Evolutionary conservation across 2,329 filamentous ascomycete genomes (phyloP), one percentile per base, ranked within the genome.

Genomic region (Colletotrichum cereale): DNA sequence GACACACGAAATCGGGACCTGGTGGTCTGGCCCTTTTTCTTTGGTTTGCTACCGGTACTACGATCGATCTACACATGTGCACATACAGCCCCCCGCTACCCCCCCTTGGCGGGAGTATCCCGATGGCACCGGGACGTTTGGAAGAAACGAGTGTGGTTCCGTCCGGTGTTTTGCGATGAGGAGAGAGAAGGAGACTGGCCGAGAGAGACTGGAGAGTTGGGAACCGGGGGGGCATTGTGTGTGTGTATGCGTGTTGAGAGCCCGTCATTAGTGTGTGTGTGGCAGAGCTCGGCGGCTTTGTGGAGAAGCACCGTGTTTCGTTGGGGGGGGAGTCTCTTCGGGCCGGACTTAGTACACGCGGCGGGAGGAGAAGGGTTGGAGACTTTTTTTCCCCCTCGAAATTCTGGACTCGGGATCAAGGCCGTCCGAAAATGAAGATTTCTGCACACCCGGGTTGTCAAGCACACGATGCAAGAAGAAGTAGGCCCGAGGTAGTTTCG

Each of bases 401-500:
- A 48, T 48, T 56, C 63, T 57, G 34, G 67, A 44, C 53, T 47
- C 63, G 63, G 63, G n/a, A 62, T 57, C 62, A 57, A 31, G 67
- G 42, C 29, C 63, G 63, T n/a, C 67, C 62, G 67, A 71, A 71
- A 38, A 48, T 61, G 53, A 50, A 26, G 16, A 47, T 44, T 29
- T 52, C 62, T 31, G 26, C 47, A 16, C 26, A n/a, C n/a, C n/a
- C 44, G 3, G 18, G 0, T 38, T 1, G 10, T 11, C 36, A 36
- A 24, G 31, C 61, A 34, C 18, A 26, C 31, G 10, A 26, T 4
- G 18, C 21, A 12, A 29, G 34, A 42, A 47, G 29, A 18, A 62
- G 34, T 42, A 42, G 12, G 56, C 14, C 67, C 67, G 67, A 70
- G 62, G 62, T 69, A 69, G 61, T 58, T 53, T 65, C 66, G 66